Base-by-base conservation (phyloP, 2,329 filamentous ascomycete genomes). In the Penicillium italicum region DNA sequence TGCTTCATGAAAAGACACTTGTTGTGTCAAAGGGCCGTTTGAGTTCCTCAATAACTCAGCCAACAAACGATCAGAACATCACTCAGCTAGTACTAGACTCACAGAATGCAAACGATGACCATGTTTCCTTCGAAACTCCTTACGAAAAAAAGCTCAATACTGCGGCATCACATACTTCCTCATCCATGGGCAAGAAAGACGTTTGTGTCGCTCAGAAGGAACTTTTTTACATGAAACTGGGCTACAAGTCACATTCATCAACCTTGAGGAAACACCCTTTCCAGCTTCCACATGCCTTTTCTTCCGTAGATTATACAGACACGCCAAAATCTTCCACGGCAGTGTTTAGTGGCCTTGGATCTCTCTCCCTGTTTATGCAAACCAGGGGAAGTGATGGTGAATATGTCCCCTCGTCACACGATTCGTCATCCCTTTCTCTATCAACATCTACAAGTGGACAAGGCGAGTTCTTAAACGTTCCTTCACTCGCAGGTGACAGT, bases 361-460 rank as follows among this genome's bases (percentile, higher is more conserved):
- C 78, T 4, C 63, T 84, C 30, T 72, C 77, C 5, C 78, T 75
- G 28, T 85, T 82, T 60, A 80, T 84, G 73, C 72, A 77, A 47
- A 68, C 79, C 8, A 76, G 78, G 51, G 76, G 78, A 24, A 44
- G 31, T 7, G 55, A 56, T 2, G 73, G 70, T 51, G 69, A 62
- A 45, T 57, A 59, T 43, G 69, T 66, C 44, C 42, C 65, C 5
- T 60, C 56, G 16, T 65, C 24, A 28, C 20, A 33, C 12, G 30
- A 34, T 45, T 18, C 18, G 11, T 45, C 42, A 10, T 45, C 28
- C 1, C 18, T 33, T 22, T 45, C 28, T 12, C 12, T 33, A 14
- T 33, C 43, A 33, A 22, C 2, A 24, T 45, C 30, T 9, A n/a
- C 43, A 34, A 33, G 5, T 45, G 30, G 20, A 45, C 14, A n/a